A percentile compares a stretch with the other conserved stretches of the same genome.
phyloP scores from a whole-genome alignment of 495 filamentous ascomycete genomes.

The Paragyromitra xinjiangensis region DNA sequence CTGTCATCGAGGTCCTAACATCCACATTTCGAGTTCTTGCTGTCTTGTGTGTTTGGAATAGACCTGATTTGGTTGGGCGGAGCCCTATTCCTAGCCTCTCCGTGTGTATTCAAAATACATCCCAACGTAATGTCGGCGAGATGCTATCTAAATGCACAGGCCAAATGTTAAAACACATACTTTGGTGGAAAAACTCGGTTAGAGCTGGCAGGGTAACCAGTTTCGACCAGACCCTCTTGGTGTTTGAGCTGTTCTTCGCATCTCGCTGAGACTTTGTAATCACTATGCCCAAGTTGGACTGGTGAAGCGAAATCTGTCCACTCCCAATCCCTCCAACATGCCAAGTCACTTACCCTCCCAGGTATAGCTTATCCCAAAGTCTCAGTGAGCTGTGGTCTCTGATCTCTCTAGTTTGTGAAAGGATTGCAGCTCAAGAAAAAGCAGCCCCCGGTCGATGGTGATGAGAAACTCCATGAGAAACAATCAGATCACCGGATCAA shows the following conservation, averaged over 20 bases:
- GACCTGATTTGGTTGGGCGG: background rate
- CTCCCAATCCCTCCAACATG: background rate
- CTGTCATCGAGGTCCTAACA: background rate
- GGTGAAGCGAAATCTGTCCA: background rate
- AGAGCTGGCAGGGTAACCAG: background rate
- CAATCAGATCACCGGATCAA: slow-evolving; percentile 26
- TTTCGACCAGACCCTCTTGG: background rate
- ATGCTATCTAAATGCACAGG: background rate
- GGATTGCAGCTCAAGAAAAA: background rate
- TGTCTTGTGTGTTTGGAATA: background rate
- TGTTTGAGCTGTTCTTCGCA: too few species aligned
- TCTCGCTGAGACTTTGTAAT: background rate
- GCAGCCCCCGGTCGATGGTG: slow-evolving; percentile 1
- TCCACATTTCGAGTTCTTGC: slow-evolving; percentile 1
- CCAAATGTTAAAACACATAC: background rate
- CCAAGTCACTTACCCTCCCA: background rate
- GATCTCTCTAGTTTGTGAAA: background rate
- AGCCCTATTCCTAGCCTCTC: background rate
- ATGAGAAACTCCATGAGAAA: slow-evolving; percentile 3
- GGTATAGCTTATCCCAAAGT: background rate
- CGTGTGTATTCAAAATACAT: background rate
- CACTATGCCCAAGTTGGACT: background rate
- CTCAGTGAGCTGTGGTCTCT: background rate
- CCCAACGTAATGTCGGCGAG: background rate
- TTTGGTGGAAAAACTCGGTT: background rate